These are phyloP conservation scores for Trichocomaceae sp. DNA, from an alignment of 2,329 filamentous ascomycete species.

Conservation along the genomic window DNA sequence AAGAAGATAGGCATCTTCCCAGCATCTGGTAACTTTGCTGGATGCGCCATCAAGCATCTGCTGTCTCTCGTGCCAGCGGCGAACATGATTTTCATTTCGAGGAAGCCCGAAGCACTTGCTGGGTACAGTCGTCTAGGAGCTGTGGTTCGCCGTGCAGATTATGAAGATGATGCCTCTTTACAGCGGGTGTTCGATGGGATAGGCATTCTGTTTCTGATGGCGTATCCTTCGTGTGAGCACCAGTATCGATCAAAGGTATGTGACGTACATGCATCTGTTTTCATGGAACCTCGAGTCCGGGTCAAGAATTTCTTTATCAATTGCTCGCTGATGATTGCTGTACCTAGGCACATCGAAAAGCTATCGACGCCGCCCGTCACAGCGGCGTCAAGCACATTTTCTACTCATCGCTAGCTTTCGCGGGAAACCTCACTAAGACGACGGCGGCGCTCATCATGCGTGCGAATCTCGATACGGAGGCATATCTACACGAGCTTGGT, in stretches of 20 bases:
- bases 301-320: not conserved
- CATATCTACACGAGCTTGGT: slow-evolving; percentile 37
- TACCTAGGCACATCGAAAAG: slow-evolving; percentile 39
- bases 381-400: slow-evolving; percentile 51
- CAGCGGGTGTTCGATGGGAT: slow-evolving; percentile 45
- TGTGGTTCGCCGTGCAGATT: slow-evolving; percentile 45
- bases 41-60: slow-evolving; percentile 47
- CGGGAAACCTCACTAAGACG: slow-evolving; percentile 29
- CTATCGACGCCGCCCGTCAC: slow-evolving; percentile 48
- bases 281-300: slow-evolving; percentile 16
- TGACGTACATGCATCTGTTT: not conserved
- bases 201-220: slow-evolving; percentile 50
- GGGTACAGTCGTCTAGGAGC: slow-evolving; percentile 34
- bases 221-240: slow-evolving; percentile 46
- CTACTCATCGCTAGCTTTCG: slow-evolving; percentile 55
- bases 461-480: slow-evolving; percentile 52
- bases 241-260: slow-evolving; percentile 40
- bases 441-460: slow-evolving; percentile 52
- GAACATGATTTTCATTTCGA: slow-evolving; percentile 44
- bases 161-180: slow-evolving; percentile 43
- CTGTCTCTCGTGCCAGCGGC: slow-evolving; percentile 38
- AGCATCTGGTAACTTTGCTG: slow-evolving; percentile 48
- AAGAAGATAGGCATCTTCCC: slow-evolving; percentile 40
- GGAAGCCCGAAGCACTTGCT: slow-evolving; percentile 37
- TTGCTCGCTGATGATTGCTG: slow-evolving; percentile 19